Base-by-base conservation (phyloP, 2,329 filamentous ascomycete species). In the Ilyonectria mors-panacis region DNA sequence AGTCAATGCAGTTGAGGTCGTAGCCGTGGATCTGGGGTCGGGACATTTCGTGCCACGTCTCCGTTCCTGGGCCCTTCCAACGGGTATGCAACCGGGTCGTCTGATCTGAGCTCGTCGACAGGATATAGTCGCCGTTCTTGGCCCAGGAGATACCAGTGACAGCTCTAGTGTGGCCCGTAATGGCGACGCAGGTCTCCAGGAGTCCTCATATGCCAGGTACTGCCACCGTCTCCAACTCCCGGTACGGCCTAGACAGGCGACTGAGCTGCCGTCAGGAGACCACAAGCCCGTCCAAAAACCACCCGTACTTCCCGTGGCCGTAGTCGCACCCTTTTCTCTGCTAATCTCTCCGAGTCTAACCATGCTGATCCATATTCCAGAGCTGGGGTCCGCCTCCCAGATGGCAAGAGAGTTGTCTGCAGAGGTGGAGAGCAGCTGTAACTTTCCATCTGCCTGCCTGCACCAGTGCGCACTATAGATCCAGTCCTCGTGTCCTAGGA, bases 401-500 rank as follows among this genome's bases (percentile, higher is more conserved):
- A 99, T 92, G 1, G 94, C 91, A 10, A 99, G 85, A 0, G 96
- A 98, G 78, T 97, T 98, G 78, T 99, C 96, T 4, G 96, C 96
- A 3, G 96, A 98, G 0, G 95, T 92, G 2, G 95, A 95, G 4
- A 99, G 88, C 9, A 98, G 88, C 73, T 93, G 93, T 13, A 93
- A 85, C 66, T 86, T 89, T 19, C 78, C 81, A 65, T 84, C 81
- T 15, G 81, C 76, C 48, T 84, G 79, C 7, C 85, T 85, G 66
- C 88, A 87, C 95, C 95, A 98, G 61, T 86, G 85, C 2, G 93
- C 91, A 63, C 93, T 97, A 81, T 97, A 98, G 64, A 99, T 95
- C 96, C 96, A 99, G 77, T 99, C 96, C 78, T 99, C 96, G 77
- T 99, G 96, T 9, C 96, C 96, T 3, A 99, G 88, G 6, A 99